Conservation (phyloP, 139 green algal genomes). For the Yamagishiella unicocca region DNA sequence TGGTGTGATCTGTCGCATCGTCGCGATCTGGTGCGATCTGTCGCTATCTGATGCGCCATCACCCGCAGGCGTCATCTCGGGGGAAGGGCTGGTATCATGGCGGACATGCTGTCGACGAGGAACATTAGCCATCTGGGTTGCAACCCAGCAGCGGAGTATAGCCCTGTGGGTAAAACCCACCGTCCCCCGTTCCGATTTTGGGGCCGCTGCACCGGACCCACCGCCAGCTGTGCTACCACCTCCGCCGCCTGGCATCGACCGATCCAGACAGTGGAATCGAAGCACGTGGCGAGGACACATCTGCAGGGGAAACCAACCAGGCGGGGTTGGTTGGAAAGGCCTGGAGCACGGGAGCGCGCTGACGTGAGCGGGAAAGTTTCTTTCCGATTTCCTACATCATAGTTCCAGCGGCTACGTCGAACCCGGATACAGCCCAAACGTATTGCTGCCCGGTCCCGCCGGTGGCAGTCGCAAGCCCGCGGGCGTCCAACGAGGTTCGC, state of each 20-base stretch:
- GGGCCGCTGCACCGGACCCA: not conserved
- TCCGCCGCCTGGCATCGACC: not conserved
- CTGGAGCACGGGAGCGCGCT: not conserved
- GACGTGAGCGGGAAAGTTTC: not conserved
- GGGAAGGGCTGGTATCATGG: no score
- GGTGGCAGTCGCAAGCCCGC: not conserved
- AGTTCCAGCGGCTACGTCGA: not conserved
- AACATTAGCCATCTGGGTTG: no score
- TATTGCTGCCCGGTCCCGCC: not conserved
- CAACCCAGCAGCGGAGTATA: no score
- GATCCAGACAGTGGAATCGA: slow-evolving; percentile 1
- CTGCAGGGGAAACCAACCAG: not conserved
- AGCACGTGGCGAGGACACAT: slow-evolving; percentile 3
- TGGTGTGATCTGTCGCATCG: no score
- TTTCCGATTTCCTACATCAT: not conserved
- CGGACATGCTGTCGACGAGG: no score
- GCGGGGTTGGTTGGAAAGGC: not conserved
- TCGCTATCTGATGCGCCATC: no score
- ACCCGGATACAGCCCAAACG: slow-evolving; percentile 18
- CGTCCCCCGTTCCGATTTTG: not conserved
- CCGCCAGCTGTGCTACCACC: not conserved
- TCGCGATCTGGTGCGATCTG: no score
- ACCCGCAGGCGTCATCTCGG: no score
- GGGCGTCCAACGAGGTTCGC: not conserved
- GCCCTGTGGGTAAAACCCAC: no score